A percentile compares a stretch with the other conserved stretches of the same genome.
phyloP scores from a whole-genome alignment of 768 basidiomycete genomes.

The Cubamyces sp. region DNA sequence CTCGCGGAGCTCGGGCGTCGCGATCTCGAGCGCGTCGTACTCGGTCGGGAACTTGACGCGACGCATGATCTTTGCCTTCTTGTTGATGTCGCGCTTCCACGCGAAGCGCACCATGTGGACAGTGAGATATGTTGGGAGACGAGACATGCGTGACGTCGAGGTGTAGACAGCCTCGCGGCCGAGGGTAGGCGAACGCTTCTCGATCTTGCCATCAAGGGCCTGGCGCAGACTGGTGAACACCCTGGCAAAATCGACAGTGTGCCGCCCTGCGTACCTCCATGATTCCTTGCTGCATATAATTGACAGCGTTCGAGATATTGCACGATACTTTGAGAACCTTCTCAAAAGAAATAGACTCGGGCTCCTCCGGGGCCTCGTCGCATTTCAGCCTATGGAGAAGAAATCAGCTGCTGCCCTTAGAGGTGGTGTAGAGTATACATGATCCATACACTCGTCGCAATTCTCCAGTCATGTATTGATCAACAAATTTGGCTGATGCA shows the following conservation, averaged over 20 bases:
- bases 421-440: not conserved
- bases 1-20: slow-evolving; percentile 74
- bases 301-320: slow-evolving; percentile 85
- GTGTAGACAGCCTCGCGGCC: slow-evolving; percentile 82
- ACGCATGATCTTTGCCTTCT: slow-evolving; percentile 98
- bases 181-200: slow-evolving; percentile 81
- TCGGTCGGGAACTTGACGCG: slow-evolving; percentile 89
- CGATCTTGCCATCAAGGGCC: slow-evolving; percentile 86
- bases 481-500: slow-evolving; percentile 62
- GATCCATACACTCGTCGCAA: slow-evolving; percentile 67
- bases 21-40: slow-evolving; percentile 83
- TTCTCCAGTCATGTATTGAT: slow-evolving; percentile 80
- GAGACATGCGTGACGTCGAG: slow-evolving; percentile 77
- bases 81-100: slow-evolving; percentile 88
- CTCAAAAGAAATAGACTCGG: slow-evolving; percentile 63
- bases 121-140: slow-evolving; percentile 83
- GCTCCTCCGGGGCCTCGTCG: slow-evolving; percentile 83
- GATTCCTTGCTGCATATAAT: slow-evolving; percentile 88
- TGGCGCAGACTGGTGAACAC: slow-evolving; percentile 36
- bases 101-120: slow-evolving; percentile 97
- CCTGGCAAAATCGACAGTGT: not conserved
- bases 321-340: slow-evolving; percentile 89
- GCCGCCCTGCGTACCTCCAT: slow-evolving; percentile 53
- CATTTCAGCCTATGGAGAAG: slow-evolving; percentile 63
- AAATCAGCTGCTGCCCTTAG: not conserved